Percentiles rank a stretch among this genome's conserved stretches.
Evolutionary conservation across 768 basidiomycete genomes (phyloP).

Genomic region (Russula ochroleuca): DNA sequence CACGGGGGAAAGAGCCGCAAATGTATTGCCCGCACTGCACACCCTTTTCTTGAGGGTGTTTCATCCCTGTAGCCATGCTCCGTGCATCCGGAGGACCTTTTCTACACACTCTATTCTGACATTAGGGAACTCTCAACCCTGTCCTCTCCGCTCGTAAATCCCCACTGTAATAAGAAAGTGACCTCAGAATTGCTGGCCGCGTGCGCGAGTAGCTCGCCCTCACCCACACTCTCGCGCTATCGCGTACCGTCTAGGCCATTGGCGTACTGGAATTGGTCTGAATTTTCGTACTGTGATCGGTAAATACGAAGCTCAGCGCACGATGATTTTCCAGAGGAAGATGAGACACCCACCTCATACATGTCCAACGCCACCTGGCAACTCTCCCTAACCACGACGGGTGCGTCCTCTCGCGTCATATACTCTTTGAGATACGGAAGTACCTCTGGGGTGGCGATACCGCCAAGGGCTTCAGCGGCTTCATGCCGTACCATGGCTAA

Average conservation of each 20-base stretch:
- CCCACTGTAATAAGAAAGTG: background rate
- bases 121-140: background rate
- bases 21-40: background rate
- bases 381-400: conserved; percentile 88
- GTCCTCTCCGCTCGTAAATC: background rate
- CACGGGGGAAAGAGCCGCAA: too few species aligned
- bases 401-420: conserved; percentile 72
- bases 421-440: conserved; percentile 83
- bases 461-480: conserved; percentile 97
- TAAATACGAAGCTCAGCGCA: background rate
- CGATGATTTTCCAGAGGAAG: background rate
- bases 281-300: conserved; percentile 64
- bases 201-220: background rate
- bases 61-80: background rate
- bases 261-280: conserved; percentile 76
- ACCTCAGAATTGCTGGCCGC: background rate
- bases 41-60: background rate
- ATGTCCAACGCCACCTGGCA: conserved; percentile 96
- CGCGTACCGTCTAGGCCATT: conserved; percentile 39
- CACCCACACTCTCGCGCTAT: too few species aligned
- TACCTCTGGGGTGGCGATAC: conserved; percentile 91
- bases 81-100: background rate
- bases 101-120: background rate
- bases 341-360: conserved; percentile 71
- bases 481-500: conserved; percentile 98